Conservation (phyloP, 2,329 filamentous ascomycete genomes). For the Colletotrichum coccodes region DNA sequence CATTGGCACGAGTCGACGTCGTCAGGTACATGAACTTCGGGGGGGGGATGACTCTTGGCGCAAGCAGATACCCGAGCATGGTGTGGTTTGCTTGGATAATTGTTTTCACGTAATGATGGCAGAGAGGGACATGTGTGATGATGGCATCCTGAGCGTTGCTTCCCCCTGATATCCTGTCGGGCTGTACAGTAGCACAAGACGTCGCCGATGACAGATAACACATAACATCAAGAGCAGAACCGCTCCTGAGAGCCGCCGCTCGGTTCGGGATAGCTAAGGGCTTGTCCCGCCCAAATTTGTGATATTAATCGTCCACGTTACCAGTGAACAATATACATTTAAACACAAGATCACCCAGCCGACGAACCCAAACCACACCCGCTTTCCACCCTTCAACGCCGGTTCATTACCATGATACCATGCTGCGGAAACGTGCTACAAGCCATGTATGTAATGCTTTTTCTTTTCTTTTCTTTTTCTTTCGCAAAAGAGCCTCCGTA, state of each 20-base stretch:
- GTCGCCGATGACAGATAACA: slow-evolving; percentile 1
- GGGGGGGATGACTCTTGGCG: slow-evolving; percentile 1
- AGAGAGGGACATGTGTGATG: slow-evolving; percentile 17
- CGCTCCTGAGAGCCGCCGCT: not conserved
- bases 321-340: not conserved
- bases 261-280: not conserved
- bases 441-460: slow-evolving; percentile 1
- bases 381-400: slow-evolving; percentile 21
- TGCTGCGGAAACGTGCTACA: slow-evolving; percentile 4
- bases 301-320: not conserved
- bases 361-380: slow-evolving; percentile 8
- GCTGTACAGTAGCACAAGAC: slow-evolving; percentile 28
- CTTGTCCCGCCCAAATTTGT: not conserved
- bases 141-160: slow-evolving; percentile 28
- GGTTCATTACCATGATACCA: slow-evolving; percentile 29
- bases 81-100: slow-evolving; percentile 31
- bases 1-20: not conserved
- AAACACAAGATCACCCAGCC: not conserved
- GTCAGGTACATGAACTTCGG: not conserved
- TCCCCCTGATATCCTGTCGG: not conserved
- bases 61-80: slow-evolving; percentile 31
- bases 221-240: slow-evolving; percentile 2
- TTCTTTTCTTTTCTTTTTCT: too few relatives aligned
- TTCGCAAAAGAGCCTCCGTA: not conserved
- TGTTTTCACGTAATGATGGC: slow-evolving; percentile 21